Evolutionary conservation across 805 yeast genomes (phyloP), one percentile per base, ranked within the genome.

Genomic region (Grigorovia transvaalensis): DNA sequence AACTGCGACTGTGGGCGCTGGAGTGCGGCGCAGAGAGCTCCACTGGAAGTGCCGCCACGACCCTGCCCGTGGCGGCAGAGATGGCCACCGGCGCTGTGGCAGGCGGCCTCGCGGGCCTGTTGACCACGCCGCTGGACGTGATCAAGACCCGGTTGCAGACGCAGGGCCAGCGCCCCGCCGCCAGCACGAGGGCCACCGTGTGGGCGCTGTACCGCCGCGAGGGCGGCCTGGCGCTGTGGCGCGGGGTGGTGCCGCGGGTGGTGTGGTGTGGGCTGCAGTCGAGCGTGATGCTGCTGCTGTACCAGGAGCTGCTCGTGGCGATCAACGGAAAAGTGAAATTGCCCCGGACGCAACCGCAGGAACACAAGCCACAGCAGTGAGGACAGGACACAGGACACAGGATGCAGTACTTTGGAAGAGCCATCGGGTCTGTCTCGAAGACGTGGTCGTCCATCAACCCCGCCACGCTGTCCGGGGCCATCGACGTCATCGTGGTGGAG

Each of bases 391-490:
- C n/a, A n/a, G n/a, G n/a, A n/a, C n/a, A 38, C 6, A 38, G 18
- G 20, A 91, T 91, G 98, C 98, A 91, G 70, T 91, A 89, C 82
- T 93, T 91, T 57, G 97, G 96, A 17, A 79, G 95, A 64, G 97
- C 96, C 18, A 83, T 95, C 54, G 97, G 88, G 35, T 85, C 95
- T 41, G 96, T 93, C 8, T 90, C 96, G 53, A 89, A 89, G 67
- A 93, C 96, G 48, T 91, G 97, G 98, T 88, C 89, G 57, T 88
- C 97, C 29, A 81, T 93, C 58, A 93, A 93, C 62, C 99, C 99
- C 2, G 88, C 98, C 1, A 93, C 99, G 0, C 76, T 93, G 17
- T 83, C 95, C 19, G 99, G 99, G 5, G 99, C 98, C 19, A 93
- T 93, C 66, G 99, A 93, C 68, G 89, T 93, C 51, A 88, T 93